Evolutionary conservation across 129 eudicot genomes (phyloP), one percentile per base, ranked within the genome.

Genomic region (Flaveria robusta): DNA sequence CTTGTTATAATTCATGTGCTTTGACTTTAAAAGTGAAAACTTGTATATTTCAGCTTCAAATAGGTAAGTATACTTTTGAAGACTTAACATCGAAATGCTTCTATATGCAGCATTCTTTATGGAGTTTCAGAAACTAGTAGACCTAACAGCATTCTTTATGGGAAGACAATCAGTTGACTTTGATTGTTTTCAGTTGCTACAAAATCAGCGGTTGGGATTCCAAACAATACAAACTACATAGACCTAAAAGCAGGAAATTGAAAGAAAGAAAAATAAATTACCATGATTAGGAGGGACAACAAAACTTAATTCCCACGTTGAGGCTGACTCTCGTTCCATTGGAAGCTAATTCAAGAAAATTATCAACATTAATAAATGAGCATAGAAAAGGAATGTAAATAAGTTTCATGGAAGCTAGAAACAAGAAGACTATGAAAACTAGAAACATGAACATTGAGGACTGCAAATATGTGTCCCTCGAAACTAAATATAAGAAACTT

Each of bases 271-370:
- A 16, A 18, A 75, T 7, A 20, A 45, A 69, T 78, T 83, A 94
- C 99, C 99, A 82, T 94, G 99, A 84, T 94, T 87, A 74, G 99
- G 96, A 13, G 99, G 97, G 66, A 89, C 99, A 3, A 94, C 99
- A 51, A 94, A 94, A 69, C 99, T 94, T 73, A 94, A 80, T 77
- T 87, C 97, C 99, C 99, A 94, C 90, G 85, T 87, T 10, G 90
- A 89, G 65, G 90, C 76, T 1, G 96, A 94, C 68, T 91, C 99
- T 15, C 99, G 97, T 77, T 94, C 93, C 99, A 94, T 82, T 22
- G 96, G 73, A 56, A 91, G 86, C 99, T 94, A 81, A 56, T 80
- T 74, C 71, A 80, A 22, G 62, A 8, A 67, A 76, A 78, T 19
- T 49, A 20, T 65, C 52, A 80, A 9, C 43, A 51, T 59, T 18